Conservation (phyloP, 2,329 filamentous ascomycete genomes). For the Colletotrichum horii region DNA sequence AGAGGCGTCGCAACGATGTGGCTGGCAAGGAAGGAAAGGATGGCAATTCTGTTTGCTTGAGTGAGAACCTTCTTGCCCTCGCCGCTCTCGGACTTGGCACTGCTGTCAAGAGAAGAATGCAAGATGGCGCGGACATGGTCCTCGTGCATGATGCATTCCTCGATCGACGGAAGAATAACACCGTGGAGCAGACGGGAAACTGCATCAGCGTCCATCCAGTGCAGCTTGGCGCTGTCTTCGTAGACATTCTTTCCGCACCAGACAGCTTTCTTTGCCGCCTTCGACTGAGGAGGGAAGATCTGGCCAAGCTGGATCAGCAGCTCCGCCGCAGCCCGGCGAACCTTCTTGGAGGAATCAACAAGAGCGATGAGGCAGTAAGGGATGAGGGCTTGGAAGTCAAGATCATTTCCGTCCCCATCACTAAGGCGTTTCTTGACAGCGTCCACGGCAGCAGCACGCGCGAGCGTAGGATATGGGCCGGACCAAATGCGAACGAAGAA, state of each 20-base stretch:
- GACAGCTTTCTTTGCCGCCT: constrained; percentile 46
- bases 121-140: constrained; percentile 72
- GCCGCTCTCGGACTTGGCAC: constrained; percentile 41
- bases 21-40: constrained; percentile 75
- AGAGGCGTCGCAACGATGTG: constrained; percentile 75
- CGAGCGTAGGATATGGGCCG: constrained; percentile 71
- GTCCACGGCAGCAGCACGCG: constrained; percentile 72
- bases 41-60: constrained; percentile 65
- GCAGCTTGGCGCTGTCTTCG: constrained; percentile 56
- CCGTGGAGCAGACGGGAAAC: constrained; percentile 66
- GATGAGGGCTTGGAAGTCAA: constrained; percentile 80
- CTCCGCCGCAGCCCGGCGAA: constrained; percentile 77
- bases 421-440: constrained; percentile 65
- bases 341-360: constrained; percentile 74
- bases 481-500: constrained; percentile 81
- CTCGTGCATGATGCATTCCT: constrained; percentile 85
- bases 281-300: constrained; percentile 45
- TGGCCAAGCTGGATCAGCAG: constrained; percentile 63
- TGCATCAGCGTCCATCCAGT: constrained; percentile 64
- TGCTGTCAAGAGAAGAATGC: constrained; percentile 62
- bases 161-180: constrained; percentile 75
- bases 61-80: constrained; percentile 58
- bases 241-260: constrained; percentile 75
- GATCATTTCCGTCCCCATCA: constrained; percentile 47
- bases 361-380: constrained; percentile 82